Percentiles rank a stretch among this genome's conserved stretches.
Conservation (phyloP, 176 grass and related monocot species). For the Secale cereale region DNA sequence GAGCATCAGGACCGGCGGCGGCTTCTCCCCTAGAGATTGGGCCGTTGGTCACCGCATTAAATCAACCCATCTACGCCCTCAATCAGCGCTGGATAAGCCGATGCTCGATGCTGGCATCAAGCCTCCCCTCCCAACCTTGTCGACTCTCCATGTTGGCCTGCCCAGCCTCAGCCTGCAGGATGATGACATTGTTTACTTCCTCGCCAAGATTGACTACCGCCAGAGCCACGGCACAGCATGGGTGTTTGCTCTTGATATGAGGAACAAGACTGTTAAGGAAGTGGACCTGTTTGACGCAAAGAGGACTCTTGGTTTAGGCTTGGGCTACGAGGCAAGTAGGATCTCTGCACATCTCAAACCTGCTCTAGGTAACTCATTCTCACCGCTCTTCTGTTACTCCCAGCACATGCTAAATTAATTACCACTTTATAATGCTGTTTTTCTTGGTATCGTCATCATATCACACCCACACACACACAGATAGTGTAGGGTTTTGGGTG, state of each 20-base stretch:
- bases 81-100: background rate
- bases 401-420: background rate
- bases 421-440: background rate
- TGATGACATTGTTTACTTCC: background rate
- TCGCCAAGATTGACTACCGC: background rate
- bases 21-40: background rate
- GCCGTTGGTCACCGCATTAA: background rate
- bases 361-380: background rate
- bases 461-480: background rate
- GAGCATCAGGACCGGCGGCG: background rate
- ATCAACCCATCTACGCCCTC: background rate
- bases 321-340: background rate
- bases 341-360: background rate
- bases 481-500: background rate
- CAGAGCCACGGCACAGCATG: background rate
- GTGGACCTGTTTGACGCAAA: background rate
- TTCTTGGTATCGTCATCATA: background rate
- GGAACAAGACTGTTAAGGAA: background rate
- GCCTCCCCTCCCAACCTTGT: background rate
- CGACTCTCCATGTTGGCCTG: background rate
- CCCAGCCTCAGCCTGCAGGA: background rate
- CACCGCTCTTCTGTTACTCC: background rate
- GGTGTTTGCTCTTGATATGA: slow-evolving; percentile 14
- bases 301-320: background rate
- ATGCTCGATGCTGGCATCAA: background rate